Base-by-base conservation (phyloP, 352 stramenopile species). In the Globisporangium carolinianum region DNA sequence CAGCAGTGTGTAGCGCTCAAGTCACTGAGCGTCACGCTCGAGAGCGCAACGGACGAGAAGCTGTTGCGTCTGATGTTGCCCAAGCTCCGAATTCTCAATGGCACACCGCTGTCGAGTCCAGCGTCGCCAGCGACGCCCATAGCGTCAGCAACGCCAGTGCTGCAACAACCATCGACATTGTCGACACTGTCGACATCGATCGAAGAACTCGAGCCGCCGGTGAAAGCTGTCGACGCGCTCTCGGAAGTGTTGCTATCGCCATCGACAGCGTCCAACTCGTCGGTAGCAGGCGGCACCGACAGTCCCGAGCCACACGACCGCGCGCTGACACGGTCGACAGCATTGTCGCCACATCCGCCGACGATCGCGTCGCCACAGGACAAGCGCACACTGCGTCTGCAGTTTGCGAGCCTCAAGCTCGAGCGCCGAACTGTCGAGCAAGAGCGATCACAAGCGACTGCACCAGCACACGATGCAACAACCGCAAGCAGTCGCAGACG, bases 81-180 rank as follows among this genome's bases (percentile, higher is more conserved):
- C 0, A 61, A 62, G 57, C 65, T 91, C 8, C 67, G 71, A 0
- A 83, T 87, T 56, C 65, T 91, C 12, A 91, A 91, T 46, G 80
- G 71, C 0, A 75, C 58, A 4, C 69, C 78, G 9, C 48, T 69
- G 4, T 53, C 46, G 1, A 41, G 51, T 8, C 62, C 59, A 6
- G 32, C 32, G 42, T 60, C 32, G 32, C 63, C 61, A 11, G 66
- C 60, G 14, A 53, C 65, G 8, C 53, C 24, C 24, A 32, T 32
- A 2, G 24, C 24, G 24, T 32, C 24, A 32, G 24, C 2, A 32
- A 32, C 24, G 24, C 24, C 24, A 32, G 24, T 32, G 24, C 24
- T 32, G 24, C 24, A 32, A 32, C 24, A 32, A 32, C 24, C 24
- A 32, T 32, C 24, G 24, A 32, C 24, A 32, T 3, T 32, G 24